phyloP scores from a whole-genome alignment of 169 alveolate genomes.

The Hepatocystis sp. region DNA sequence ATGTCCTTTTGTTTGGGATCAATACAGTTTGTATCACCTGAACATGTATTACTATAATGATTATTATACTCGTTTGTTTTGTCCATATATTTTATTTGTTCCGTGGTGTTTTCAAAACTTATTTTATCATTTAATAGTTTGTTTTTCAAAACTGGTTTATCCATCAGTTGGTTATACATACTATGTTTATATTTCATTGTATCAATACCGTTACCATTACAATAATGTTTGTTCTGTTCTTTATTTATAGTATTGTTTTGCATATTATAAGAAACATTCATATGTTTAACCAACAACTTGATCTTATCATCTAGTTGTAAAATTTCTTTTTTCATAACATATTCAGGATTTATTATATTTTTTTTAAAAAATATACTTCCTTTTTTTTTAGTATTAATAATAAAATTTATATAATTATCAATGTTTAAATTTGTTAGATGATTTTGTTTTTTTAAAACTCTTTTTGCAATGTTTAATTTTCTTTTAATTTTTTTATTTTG shows the following conservation, averaged over 20 bases:
- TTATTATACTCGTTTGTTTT: too few species aligned
- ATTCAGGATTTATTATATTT: constrained; percentile 36
- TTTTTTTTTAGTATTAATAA: constrained; percentile 39
- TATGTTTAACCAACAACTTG: constrained; percentile 11
- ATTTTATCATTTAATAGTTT: too few species aligned
- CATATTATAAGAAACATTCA: background rate
- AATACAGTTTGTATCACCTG: too few species aligned
- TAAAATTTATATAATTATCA: constrained; percentile 27
- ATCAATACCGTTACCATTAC: too few species aligned
- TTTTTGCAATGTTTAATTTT: constrained; percentile 44
- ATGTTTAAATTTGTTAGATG: background rate
- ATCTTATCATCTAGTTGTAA: constrained; percentile 34
- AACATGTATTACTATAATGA: too few species aligned
- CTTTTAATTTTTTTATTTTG: constrained; percentile 66
- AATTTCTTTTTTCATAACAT: constrained; percentile 28
- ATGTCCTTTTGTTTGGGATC: too few species aligned
- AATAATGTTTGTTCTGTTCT: too few species aligned
- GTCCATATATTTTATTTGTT: too few species aligned
- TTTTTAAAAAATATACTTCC: constrained; percentile 57
- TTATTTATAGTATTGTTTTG: background rate
- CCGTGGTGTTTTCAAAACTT: too few species aligned
- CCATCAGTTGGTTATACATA: too few species aligned
- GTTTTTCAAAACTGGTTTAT: too few species aligned
- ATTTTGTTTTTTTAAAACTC: constrained; percentile 43
- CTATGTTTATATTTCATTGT: too few species aligned